A percentile compares a stretch with the other conserved stretches of the same genome.
phyloP scores from a whole-genome alignment of 441 rosid genomes.

The Erodium texanum region DNA sequence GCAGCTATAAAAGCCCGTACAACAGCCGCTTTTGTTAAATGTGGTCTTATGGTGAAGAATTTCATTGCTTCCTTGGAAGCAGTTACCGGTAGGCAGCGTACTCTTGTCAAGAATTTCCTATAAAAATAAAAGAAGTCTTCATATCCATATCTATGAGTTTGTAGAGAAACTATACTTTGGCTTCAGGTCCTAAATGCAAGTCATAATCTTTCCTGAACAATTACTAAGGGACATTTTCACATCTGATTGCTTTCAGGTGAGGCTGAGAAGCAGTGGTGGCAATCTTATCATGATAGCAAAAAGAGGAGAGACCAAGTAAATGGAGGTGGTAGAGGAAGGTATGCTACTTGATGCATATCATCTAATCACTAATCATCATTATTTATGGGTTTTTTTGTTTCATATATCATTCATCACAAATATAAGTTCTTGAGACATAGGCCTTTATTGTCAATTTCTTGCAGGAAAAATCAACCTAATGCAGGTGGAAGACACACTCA shows the following conservation, averaged over 20 bases:
- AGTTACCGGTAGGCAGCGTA: slow-evolving; percentile 28
- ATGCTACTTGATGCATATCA: not conserved
- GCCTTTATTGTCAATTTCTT: not conserved
- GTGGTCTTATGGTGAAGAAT: slow-evolving; percentile 30
- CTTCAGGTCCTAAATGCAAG: not conserved
- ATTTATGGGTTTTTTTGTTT: not conserved
- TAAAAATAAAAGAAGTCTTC: not conserved
- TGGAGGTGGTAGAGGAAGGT: slow-evolving; percentile 10
- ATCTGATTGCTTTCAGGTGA: slow-evolving; percentile 14
- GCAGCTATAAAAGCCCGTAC: slow-evolving; percentile 38
- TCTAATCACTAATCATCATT: not conserved
- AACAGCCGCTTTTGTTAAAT: slow-evolving; percentile 33
- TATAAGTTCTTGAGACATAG: not conserved
- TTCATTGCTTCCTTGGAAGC: slow-evolving; percentile 32
- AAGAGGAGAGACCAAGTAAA: slow-evolving; percentile 7
- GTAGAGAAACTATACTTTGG: not conserved
- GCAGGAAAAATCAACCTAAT: slow-evolving; percentile 11
- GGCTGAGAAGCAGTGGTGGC: slow-evolving; percentile 13
- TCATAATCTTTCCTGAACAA: not conserved
- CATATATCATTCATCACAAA: not conserved
- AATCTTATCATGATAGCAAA: not conserved
- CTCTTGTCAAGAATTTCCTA: not conserved
- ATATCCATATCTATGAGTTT: not conserved
- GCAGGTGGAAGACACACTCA: not conserved
- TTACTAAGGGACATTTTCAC: not conserved